Conservation (phyloP, 75 land plant species). For the Larix kaempferi region DNA sequence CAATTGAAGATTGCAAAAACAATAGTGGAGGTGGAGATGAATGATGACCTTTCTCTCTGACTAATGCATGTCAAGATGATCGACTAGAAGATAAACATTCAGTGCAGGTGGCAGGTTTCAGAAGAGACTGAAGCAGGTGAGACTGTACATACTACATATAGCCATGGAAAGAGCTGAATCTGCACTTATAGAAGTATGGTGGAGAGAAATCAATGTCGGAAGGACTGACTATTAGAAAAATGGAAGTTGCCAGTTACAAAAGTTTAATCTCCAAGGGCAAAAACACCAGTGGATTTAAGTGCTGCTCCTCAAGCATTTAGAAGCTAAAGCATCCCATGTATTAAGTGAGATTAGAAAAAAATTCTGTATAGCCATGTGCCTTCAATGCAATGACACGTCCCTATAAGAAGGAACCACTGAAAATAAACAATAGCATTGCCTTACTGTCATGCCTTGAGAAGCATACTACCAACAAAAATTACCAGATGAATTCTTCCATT, state of each 20-base stretch:
- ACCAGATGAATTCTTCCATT: neutral
- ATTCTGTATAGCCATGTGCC: neutral
- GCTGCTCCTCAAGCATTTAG: neutral
- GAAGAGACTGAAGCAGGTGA: neutral
- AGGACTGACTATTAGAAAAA: neutral
- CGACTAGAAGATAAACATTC: neutral
- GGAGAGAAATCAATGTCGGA: neutral
- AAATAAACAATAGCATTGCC: neutral
- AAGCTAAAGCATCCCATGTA: neutral
- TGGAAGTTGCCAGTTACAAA: neutral
- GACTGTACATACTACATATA: neutral
- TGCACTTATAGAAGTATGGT: neutral
- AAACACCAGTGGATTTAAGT: neutral
- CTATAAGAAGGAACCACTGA: neutral
- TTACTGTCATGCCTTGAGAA: neutral
- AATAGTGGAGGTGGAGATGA: neutral
- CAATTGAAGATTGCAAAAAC: neutral
- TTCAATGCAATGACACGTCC: neutral
- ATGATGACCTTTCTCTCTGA: slow-evolving; percentile 1
- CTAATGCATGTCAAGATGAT: neutral
- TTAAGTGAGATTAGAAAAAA: neutral
- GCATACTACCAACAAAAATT: neutral
- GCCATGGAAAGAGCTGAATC: neutral
- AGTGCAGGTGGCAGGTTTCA: neutral
- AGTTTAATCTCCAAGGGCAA: neutral